Evolutionary conservation across 177 flowering plant species (phyloP).

Genomic region (Vitis hybrid): DNA sequence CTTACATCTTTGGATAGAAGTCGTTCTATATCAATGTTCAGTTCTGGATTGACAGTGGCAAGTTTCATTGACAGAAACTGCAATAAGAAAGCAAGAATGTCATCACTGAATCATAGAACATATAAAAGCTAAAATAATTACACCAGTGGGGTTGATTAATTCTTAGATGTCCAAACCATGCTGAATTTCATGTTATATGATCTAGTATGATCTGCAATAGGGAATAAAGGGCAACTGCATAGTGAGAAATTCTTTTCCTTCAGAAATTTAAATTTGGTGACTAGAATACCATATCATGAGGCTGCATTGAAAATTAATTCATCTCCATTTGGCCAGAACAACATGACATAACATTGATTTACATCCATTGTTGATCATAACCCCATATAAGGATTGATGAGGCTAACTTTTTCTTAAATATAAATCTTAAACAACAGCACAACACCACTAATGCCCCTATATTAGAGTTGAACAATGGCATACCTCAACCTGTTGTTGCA

Average conservation of each 20-base stretch:
- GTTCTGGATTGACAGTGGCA: conserved; percentile 85
- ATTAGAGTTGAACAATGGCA: conserved; percentile 6
- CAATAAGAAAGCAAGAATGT: conserved; percentile 18
- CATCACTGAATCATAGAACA: not conserved
- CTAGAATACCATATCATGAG: no score
- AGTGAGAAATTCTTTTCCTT: not conserved
- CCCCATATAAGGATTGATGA: not conserved
- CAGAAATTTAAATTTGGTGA: not conserved
- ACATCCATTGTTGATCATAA: no score
- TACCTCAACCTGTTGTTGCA: conserved; percentile 96
- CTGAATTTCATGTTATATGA: not conserved
- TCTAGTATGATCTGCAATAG: not conserved
- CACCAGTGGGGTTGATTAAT: not conserved
- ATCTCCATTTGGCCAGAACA: no score
- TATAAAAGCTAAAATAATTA: not conserved
- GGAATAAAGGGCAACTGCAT: not conserved
- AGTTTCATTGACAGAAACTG: conserved; percentile 96
- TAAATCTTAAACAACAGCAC: not conserved
- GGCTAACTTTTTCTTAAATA: not conserved
- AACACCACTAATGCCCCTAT: not conserved
- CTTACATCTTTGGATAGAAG: conserved; percentile 86
- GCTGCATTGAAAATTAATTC: no score
- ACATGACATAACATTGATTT: no score
- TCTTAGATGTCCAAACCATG: not conserved
- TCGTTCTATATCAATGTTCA: conserved; percentile 68